phyloP scores from a whole-genome alignment of 257 asterid species.

The Mentha longifolia region DNA sequence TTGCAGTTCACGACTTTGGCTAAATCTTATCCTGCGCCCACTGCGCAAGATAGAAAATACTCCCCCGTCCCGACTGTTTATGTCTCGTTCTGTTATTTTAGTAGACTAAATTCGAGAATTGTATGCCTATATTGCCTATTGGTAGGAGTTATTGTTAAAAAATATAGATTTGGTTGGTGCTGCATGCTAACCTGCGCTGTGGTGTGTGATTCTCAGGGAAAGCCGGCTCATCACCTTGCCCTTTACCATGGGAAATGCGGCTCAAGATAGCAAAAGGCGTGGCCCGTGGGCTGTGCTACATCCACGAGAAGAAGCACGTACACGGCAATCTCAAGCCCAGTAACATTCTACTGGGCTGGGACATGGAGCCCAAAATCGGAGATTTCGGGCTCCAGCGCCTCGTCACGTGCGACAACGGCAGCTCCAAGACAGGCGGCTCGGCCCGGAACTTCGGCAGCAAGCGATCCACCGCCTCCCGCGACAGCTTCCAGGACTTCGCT shows the following conservation, averaged over 20 bases:
- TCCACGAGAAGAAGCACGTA: constrained; percentile 88
- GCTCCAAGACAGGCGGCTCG: constrained; percentile 74
- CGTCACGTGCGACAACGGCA: constrained; percentile 60
- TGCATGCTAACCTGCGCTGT: constrained; percentile 34
- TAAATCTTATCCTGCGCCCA: constrained; percentile 32
- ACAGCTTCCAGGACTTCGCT: constrained; percentile 66
- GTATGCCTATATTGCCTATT: too few relatives aligned
- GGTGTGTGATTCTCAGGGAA: constrained; percentile 53
- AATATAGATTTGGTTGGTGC: too few relatives aligned
- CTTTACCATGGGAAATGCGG: constrained; percentile 80
- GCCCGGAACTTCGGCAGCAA: constrained; percentile 84
- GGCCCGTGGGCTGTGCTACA: constrained; percentile 84
- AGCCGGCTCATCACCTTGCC: constrained; percentile 85
- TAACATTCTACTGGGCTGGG: constrained; percentile 67
- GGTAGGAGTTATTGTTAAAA: too few relatives aligned
- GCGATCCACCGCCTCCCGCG: constrained; percentile 85
- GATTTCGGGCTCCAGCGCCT: constrained; percentile 94
- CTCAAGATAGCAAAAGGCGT: constrained; percentile 88
- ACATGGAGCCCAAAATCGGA: constrained; percentile 92
- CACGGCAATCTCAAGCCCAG: constrained; percentile 93
- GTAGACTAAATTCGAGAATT: too few relatives aligned
- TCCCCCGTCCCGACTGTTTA: too few relatives aligned
- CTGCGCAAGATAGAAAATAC: constrained; percentile 28
- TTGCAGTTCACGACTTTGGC: constrained; percentile 22
- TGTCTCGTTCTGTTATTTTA: too few relatives aligned